These are phyloP conservation scores for Capsicum baccatum DNA, from an alignment of 257 asterid genomes.

Conservation along the genomic window DNA sequence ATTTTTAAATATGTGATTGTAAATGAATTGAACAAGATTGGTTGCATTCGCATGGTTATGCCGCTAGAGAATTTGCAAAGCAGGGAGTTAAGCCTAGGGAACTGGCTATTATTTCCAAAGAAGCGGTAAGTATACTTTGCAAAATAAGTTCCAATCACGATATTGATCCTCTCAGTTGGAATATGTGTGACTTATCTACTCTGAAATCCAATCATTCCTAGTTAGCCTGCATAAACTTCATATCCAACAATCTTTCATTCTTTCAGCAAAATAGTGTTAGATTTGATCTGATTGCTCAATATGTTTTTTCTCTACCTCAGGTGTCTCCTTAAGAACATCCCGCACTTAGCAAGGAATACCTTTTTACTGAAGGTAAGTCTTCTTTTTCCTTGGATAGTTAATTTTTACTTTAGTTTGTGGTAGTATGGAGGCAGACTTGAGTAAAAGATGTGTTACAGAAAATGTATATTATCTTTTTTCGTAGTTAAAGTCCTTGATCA, in stretches of 20 bases:
- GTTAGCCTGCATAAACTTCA: too few relatives aligned
- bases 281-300: slow-evolving; percentile 15
- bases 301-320: slow-evolving; percentile 46
- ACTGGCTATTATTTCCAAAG: slow-evolving; percentile 90
- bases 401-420: too few relatives aligned
- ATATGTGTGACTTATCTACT: too few relatives aligned
- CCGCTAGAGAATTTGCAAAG: slow-evolving; percentile 89
- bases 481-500: too few relatives aligned
- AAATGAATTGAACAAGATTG: slow-evolving; percentile 22
- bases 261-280: not conserved
- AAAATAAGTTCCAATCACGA: not conserved
- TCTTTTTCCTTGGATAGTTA: not conserved
- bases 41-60: slow-evolving; percentile 73
- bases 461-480: too few relatives aligned
- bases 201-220: too few relatives aligned
- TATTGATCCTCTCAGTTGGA: too few relatives aligned
- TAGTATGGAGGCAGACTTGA: not conserved
- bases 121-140: slow-evolving; percentile 65
- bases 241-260: not conserved
- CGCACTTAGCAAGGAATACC: slow-evolving; percentile 93
- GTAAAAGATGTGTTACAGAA: not conserved
- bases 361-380: slow-evolving; percentile 90
- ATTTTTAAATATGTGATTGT: too few relatives aligned
- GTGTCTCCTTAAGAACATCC: slow-evolving; percentile 99
- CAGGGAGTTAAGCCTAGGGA: slow-evolving; percentile 92